phyloP scores from a whole-genome alignment of 2,329 filamentous ascomycete species.

The Colletotrichum sidae region DNA sequence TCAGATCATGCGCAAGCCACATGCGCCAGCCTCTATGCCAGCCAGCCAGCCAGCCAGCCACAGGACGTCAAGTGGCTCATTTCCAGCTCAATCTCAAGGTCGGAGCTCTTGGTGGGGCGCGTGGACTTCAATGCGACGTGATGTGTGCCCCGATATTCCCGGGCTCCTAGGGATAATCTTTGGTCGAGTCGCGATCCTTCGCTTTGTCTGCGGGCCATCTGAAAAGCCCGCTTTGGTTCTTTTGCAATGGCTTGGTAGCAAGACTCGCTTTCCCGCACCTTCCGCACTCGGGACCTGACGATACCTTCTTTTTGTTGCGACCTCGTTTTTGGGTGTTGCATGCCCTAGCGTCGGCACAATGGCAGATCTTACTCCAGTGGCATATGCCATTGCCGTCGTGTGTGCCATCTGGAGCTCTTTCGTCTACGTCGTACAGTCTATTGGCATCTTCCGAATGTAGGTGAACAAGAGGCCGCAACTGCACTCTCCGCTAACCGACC shows the following conservation, averaged over 20 bases:
- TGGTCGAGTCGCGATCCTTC: not conserved
- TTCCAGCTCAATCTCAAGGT: not conserved
- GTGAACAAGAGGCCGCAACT: conserved; percentile 34
- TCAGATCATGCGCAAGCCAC: not conserved
- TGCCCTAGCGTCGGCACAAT: conserved; percentile 9
- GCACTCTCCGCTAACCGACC: not conserved
- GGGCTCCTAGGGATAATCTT: conserved; percentile 1
- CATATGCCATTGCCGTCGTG: conserved; percentile 56
- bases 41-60: too few species aligned
- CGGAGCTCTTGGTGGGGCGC: conserved; percentile 19
- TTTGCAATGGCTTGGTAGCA: conserved; percentile 8
- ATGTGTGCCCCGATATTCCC: conserved; percentile 11
- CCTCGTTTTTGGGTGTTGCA: conserved; percentile 39
- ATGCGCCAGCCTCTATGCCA: too few species aligned
- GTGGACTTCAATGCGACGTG: conserved; percentile 19
- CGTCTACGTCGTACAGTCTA: conserved; percentile 64
- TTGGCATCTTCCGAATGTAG: conserved; percentile 69
- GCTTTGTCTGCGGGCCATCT: not conserved
- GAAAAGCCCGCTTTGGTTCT: not conserved
- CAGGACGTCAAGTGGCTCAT: too few species aligned
- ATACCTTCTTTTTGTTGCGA: conserved; percentile 35
- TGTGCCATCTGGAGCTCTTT: conserved; percentile 65
- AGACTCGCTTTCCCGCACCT: not conserved
- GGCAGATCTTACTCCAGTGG: conserved; percentile 39
- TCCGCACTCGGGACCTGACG: not conserved